These are phyloP conservation scores for Medicago lupulina DNA, from an alignment of 306 rosid genomes.

Conservation along the genomic window DNA sequence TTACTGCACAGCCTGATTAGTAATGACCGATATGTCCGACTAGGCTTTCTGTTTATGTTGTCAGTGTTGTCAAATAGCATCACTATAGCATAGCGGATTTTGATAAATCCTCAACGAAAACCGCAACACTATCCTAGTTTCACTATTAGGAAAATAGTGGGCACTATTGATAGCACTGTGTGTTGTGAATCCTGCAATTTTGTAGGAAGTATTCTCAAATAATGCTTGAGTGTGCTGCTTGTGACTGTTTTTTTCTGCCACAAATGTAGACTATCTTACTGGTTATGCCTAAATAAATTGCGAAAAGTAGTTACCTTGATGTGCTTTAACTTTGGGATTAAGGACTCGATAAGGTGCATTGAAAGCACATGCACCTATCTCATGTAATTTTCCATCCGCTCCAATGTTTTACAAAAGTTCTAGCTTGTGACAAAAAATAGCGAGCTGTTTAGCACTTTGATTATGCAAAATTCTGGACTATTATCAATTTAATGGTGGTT, in stretches of 20 bases:
- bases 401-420: slow-evolving; percentile 29
- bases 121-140: too few relatives aligned
- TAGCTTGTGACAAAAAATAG: slow-evolving; percentile 6
- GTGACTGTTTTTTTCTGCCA: slow-evolving; percentile 12
- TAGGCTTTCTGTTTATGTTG: slow-evolving; percentile 18
- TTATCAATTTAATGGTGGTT: neutral
- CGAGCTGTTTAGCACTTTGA: neutral
- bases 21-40: slow-evolving; percentile 6
- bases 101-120: too few relatives aligned
- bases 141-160: too few relatives aligned
- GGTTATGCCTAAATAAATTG: slow-evolving; percentile 29
- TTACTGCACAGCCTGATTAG: slow-evolving; percentile 1
- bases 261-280: neutral
- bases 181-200: slow-evolving; percentile 20
- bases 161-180: neutral
- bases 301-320: neutral
- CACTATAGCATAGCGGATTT: too few relatives aligned
- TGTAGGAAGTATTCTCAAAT: slow-evolving; percentile 19
- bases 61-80: too few relatives aligned
- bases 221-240: slow-evolving; percentile 1
- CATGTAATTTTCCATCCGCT: slow-evolving; percentile 21
- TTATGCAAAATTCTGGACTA: slow-evolving; percentile 9
- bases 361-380: slow-evolving; percentile 19
- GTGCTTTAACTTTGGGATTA: neutral
- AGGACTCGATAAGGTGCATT: slow-evolving; percentile 13